Evolutionary conservation across 495 filamentous ascomycete genomes (phyloP).

Genomic region (Penicillium cosmopolitanum): DNA sequence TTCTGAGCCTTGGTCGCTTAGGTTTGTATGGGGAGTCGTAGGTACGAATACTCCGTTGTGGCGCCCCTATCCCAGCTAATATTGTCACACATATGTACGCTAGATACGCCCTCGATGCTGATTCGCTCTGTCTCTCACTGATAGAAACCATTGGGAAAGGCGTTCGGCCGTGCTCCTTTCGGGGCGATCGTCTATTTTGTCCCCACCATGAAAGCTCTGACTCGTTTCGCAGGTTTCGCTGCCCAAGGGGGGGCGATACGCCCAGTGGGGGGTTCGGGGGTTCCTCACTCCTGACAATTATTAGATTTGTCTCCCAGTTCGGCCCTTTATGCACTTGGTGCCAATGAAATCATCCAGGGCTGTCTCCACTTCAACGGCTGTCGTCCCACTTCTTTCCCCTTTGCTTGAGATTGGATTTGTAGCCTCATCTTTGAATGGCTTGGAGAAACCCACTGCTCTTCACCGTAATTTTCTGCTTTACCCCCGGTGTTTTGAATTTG

Average conservation of each 20-base stretch:
- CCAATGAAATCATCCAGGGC: background rate
- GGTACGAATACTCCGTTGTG: background rate
- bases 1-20: slow-evolving; percentile 5
- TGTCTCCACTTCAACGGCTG: background rate
- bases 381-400: background rate
- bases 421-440: background rate
- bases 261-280: background rate
- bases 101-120: background rate
- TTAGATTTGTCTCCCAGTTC: background rate
- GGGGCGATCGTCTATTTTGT: background rate
- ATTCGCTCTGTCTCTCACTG: background rate
- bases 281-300: background rate
- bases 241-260: slow-evolving; percentile 4
- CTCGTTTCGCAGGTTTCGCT: background rate
- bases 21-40: background rate
- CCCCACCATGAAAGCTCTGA: slow-evolving; percentile 1
- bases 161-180: slow-evolving; percentile 4
- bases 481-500: background rate
- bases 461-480: background rate
- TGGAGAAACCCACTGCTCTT: background rate
- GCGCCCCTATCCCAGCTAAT: background rate
- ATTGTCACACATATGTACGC: background rate
- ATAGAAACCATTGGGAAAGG: slow-evolving; percentile 1
- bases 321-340: background rate
- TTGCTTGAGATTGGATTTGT: background rate